Evolutionary conservation across 2,329 filamentous ascomycete genomes (phyloP).

Genomic region (Periconia macrospinosa): DNA sequence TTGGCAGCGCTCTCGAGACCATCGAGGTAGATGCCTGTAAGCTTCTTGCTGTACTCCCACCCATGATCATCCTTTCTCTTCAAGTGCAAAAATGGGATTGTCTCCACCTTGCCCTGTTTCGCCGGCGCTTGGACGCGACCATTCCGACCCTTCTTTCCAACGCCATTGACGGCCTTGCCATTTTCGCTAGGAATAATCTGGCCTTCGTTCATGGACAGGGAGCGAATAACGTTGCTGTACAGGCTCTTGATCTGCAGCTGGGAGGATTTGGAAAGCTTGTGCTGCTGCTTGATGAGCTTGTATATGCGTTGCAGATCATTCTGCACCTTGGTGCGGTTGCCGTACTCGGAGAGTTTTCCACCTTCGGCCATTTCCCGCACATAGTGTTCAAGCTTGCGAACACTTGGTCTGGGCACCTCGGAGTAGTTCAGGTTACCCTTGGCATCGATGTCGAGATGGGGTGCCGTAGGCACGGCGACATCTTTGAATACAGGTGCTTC

Average conservation of each 20-base stretch:
- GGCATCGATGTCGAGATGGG: constrained; percentile 87
- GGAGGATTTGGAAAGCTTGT: constrained; percentile 94
- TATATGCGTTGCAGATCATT: constrained; percentile 94
- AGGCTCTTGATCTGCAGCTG: constrained; percentile 95
- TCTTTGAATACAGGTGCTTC: constrained; percentile 92
- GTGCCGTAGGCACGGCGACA: constrained; percentile 87
- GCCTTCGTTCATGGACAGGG: constrained; percentile 95
- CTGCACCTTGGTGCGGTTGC: constrained; percentile 96
- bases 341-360: constrained; percentile 97
- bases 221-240: constrained; percentile 92
- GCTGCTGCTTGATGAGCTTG: constrained; percentile 97
- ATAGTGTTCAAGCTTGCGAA: constrained; percentile 96
- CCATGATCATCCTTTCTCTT: constrained; percentile 92
- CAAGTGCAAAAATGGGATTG: constrained; percentile 94
- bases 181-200: constrained; percentile 92
- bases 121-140: constrained; percentile 55
- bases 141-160: constrained; percentile 59
- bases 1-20: constrained; percentile 87
- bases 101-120: constrained; percentile 89
- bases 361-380: constrained; percentile 98
- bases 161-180: constrained; percentile 63
- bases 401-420: constrained; percentile 82
- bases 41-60: constrained; percentile 99
- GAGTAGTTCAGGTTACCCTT: constrained; percentile 91
- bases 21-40: constrained; percentile 90